A percentile compares a stretch with the other conserved stretches of the same genome.
Conservation (phyloP, 441 rosid species). For the Melastoma candidum region DNA sequence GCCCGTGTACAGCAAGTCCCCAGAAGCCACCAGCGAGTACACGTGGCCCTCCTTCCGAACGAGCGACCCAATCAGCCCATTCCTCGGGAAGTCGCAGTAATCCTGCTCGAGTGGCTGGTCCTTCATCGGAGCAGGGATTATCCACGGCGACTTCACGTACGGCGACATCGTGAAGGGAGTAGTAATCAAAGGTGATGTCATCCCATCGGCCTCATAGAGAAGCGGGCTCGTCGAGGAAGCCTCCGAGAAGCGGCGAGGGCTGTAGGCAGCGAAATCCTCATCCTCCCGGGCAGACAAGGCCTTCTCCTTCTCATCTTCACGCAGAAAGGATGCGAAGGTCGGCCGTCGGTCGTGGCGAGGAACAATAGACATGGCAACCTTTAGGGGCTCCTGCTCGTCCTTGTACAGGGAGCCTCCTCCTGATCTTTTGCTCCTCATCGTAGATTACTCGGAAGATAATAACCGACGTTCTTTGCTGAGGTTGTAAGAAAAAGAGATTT, state of each 20-base stretch:
- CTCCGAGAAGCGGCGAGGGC: neutral
- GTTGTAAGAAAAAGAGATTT: too few relatives aligned
- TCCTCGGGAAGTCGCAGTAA: neutral
- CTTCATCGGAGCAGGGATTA: conserved; percentile 24
- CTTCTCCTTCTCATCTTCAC: conserved; percentile 20
- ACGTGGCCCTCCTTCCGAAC: conserved; percentile 6
- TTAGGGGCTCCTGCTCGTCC: too few relatives aligned
- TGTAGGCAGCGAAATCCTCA: neutral
- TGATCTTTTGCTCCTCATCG: too few relatives aligned
- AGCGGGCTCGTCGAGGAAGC: too few relatives aligned
- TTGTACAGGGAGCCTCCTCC: too few relatives aligned
- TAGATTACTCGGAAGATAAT: too few relatives aligned
- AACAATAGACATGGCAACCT: too few relatives aligned
- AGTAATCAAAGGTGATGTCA: conserved; percentile 12
- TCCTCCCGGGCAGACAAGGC: conserved; percentile 18
- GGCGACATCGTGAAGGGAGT: conserved; percentile 20
- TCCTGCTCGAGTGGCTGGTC: conserved; percentile 1
- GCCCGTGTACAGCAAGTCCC: conserved; percentile 5
- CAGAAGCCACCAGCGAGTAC: conserved; percentile 2
- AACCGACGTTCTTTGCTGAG: too few relatives aligned
- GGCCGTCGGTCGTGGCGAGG: neutral
- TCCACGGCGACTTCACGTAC: conserved; percentile 71
- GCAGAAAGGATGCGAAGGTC: conserved; percentile 6
- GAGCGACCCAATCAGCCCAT: conserved; percentile 4
- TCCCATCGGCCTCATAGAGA: too few relatives aligned